Conservation (phyloP, 352 stramenopile genomes). For the Thalassiosira oceanica region DNA sequence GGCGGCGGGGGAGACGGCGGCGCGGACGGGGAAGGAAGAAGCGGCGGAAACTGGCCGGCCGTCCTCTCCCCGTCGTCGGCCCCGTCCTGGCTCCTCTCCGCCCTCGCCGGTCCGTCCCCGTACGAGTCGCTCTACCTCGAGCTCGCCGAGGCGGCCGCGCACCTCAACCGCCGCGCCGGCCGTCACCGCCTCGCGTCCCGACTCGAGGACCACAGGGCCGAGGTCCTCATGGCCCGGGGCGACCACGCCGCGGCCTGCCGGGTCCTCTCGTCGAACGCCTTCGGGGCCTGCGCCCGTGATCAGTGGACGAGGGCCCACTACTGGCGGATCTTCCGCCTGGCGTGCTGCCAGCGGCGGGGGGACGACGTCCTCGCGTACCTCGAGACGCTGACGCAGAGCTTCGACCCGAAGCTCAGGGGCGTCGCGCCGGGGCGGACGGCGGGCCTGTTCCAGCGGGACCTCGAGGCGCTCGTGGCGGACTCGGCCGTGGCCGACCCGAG, state of each 20-base stretch:
- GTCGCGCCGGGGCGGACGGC: conserved; percentile 54
- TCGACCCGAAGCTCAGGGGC: conserved; percentile 45
- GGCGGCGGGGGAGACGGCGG: conserved; percentile 12
- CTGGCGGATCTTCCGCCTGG: conserved; percentile 70
- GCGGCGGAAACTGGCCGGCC: too few species aligned
- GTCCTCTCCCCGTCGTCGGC: conserved; percentile 10
- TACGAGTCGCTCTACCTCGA: conserved; percentile 62
- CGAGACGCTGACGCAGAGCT: conserved; percentile 68
- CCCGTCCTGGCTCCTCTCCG: conserved; percentile 26
- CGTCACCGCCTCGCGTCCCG: conserved; percentile 52
- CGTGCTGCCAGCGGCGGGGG: conserved; percentile 64
- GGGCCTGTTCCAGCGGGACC: conserved; percentile 55
- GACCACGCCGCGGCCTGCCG: conserved; percentile 34
- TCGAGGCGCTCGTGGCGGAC: conserved; percentile 59
- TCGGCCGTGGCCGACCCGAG: conserved; percentile 40
- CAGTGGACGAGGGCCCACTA: conserved; percentile 71
- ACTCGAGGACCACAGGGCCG: conserved; percentile 57
- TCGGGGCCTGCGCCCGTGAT: conserved; percentile 48
- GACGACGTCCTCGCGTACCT: conserved; percentile 59
- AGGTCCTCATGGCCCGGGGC: conserved; percentile 50
- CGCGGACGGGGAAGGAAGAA: too few species aligned
- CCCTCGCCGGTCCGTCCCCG: conserved; percentile 15
- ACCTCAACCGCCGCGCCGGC: conserved; percentile 42
- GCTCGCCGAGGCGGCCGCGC: conserved; percentile 44
- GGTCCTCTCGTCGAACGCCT: conserved; percentile 35